These are phyloP conservation scores for Penicillium ochrochloron DNA, from an alignment of 495 filamentous ascomycete species.

Conservation along the genomic window DNA sequence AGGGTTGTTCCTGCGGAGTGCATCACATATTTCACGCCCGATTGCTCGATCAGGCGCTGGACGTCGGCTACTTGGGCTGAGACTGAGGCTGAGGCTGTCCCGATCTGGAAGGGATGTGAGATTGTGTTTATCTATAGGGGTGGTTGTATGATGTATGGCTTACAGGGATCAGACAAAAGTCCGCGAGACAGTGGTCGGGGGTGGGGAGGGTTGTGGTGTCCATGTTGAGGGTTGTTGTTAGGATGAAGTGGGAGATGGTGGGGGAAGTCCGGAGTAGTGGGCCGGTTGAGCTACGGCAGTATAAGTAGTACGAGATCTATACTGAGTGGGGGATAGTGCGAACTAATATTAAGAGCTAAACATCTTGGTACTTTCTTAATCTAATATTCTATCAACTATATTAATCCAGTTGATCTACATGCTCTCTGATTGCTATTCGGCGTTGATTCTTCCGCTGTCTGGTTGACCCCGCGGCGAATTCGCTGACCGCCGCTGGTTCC, in stretches of 20 bases:
- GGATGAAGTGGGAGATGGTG: constrained; percentile 6
- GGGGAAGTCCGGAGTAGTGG: background rate
- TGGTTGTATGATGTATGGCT: constrained; percentile 26
- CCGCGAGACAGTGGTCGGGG: constrained; percentile 69
- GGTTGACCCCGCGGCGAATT: background rate
- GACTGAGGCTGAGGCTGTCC: constrained; percentile 80
- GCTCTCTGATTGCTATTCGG: background rate
- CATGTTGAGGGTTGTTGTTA: constrained; percentile 22
- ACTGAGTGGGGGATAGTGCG: background rate
- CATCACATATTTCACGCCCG: constrained; percentile 82
- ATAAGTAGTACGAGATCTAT: background rate
- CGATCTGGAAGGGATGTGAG: constrained; percentile 59
- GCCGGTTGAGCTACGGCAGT: background rate
- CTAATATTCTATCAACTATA: too few relatives aligned
- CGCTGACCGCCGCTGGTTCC: constrained; percentile 1
- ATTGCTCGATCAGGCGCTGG: constrained; percentile 80
- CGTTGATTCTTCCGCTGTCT: background rate
- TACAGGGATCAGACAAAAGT: constrained; percentile 85
- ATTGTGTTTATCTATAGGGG: background rate
- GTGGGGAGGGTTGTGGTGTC: constrained; percentile 54
- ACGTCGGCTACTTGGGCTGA: constrained; percentile 87
- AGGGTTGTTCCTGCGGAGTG: constrained; percentile 92
- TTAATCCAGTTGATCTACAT: too few relatives aligned
- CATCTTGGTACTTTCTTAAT: background rate
- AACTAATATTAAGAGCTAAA: too few relatives aligned